phyloP scores from a whole-genome alignment of 345 rosid species.

The Conringia planisiliqua region DNA sequence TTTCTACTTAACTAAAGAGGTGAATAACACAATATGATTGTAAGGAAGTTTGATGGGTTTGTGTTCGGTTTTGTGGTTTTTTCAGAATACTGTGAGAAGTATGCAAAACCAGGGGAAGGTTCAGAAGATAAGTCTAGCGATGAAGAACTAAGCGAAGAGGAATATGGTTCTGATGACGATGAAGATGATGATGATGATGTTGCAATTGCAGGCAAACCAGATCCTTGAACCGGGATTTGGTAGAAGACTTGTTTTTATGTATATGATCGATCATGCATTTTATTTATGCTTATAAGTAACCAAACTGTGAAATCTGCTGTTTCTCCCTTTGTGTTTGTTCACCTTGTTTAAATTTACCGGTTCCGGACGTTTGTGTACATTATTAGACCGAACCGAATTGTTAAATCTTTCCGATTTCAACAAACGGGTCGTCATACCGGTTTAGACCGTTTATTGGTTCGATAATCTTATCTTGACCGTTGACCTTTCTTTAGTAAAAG shows the following conservation, averaged over 20 bases:
- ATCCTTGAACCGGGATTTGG: constrained; percentile 42
- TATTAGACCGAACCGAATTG: constrained; percentile 30
- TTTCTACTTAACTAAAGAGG: neutral
- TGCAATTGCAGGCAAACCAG: constrained; percentile 76
- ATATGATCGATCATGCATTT: constrained; percentile 25
- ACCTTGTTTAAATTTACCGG: constrained; percentile 15
- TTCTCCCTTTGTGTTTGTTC: constrained; percentile 7
- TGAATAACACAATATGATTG: neutral
- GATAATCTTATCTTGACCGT: no score
- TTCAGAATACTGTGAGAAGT: constrained; percentile 80
- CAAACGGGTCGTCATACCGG: neutral
- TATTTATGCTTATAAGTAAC: constrained; percentile 17
- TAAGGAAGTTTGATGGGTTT: neutral
- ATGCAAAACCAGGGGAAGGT: constrained; percentile 77
- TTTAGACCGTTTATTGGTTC: neutral
- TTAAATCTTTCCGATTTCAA: constrained; percentile 11
- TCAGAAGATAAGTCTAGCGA: constrained; percentile 74
- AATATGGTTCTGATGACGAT: constrained; percentile 64
- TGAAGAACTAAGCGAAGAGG: constrained; percentile 85
- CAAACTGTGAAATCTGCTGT: constrained; percentile 20
- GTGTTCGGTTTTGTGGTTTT: neutral
- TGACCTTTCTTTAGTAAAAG: no score
- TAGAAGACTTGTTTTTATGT: constrained; percentile 9
- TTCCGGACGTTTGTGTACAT: constrained; percentile 30
- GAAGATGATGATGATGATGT: constrained; percentile 34